These are phyloP conservation scores for Berkeleyomyces rouxiae DNA, from an alignment of 2,329 filamentous ascomycete genomes.

Conservation along the genomic window DNA sequence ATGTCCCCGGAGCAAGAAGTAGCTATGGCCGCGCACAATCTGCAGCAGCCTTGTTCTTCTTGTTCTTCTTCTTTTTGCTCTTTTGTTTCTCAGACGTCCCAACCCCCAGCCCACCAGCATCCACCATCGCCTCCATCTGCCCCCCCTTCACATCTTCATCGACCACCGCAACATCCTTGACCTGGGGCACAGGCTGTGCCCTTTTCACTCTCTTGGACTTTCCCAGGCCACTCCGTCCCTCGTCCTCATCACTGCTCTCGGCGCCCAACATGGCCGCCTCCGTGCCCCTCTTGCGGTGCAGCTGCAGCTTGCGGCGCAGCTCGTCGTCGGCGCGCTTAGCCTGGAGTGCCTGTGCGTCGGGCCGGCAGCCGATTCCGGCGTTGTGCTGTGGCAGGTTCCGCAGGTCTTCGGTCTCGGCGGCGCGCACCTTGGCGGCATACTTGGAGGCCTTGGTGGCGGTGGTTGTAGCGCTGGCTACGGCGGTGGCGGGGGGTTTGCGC, in stretches of 20 bases:
- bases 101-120: not conserved
- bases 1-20: not conserved
- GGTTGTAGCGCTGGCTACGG: not conserved
- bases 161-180: not conserved
- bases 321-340: slow-evolving; percentile 9
- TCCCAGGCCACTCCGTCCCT: slow-evolving; percentile 9
- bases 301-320: slow-evolving; percentile 9
- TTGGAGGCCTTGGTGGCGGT: slow-evolving; percentile 1
- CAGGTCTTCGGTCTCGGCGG: slow-evolving; percentile 8
- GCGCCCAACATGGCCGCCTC: not conserved
- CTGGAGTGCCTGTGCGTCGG: not conserved
- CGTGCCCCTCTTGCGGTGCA: slow-evolving; percentile 5
- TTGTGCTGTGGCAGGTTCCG: slow-evolving; percentile 8
- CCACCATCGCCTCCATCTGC: not conserved
- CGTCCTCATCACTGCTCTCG: slow-evolving; percentile 12
- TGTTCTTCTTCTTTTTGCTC: slow-evolving; percentile 3
- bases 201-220: slow-evolving; percentile 8
- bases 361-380: slow-evolving; percentile 9
- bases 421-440: slow-evolving; percentile 2
- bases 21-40: not conserved
- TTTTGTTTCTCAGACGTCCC: not conserved
- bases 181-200: not conserved
- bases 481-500: not conserved
- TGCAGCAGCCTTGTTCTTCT: slow-evolving; percentile 6
- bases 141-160: not conserved